Percentiles rank a stretch among this genome's conserved stretches.
Conservation (phyloP, 2,329 filamentous ascomycete genomes). For the Scytalidium sp. region DNA sequence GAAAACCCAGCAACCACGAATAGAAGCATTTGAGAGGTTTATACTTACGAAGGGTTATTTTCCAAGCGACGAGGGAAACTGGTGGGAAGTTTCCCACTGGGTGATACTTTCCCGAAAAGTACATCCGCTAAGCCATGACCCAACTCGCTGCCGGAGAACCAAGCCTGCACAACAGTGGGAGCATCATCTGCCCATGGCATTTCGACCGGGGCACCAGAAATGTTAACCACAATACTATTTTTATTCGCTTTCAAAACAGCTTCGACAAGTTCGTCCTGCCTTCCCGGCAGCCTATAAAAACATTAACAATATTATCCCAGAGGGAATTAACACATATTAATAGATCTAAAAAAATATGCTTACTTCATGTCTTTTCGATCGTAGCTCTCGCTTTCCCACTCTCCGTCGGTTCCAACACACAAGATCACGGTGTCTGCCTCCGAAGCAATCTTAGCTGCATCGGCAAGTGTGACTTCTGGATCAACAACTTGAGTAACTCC, state of each 20-base stretch:
- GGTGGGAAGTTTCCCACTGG: slow-evolving; percentile 1
- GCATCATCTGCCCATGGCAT: slow-evolving; percentile 2
- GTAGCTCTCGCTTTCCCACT: slow-evolving; percentile 21
- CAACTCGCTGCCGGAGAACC: slow-evolving; percentile 55
- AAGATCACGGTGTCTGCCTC: slow-evolving; percentile 9
- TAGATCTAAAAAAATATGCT: too few relatives aligned
- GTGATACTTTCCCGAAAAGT: slow-evolving; percentile 40
- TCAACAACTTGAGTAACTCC: slow-evolving; percentile 58
- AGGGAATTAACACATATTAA: too few relatives aligned
- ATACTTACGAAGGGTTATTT: background rate
- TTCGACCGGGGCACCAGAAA: slow-evolving; percentile 3
- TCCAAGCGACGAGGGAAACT: slow-evolving; percentile 1
- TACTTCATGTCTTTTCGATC: slow-evolving; percentile 78
- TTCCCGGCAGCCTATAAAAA: background rate
- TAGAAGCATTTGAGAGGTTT: too few relatives aligned
- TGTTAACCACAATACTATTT: background rate
- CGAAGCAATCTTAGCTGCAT: slow-evolving; percentile 9
- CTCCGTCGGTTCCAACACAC: slow-evolving; percentile 12
- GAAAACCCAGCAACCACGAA: too few relatives aligned
- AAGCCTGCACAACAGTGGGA: slow-evolving; percentile 15
- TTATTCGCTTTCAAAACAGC: background rate
- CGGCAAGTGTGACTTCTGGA: slow-evolving; percentile 32
- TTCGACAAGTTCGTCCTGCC: slow-evolving; percentile 1
- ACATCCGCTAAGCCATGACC: slow-evolving; percentile 74
- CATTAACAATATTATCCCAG: too few relatives aligned